phyloP scores from a whole-genome alignment of 192 early-diverging fungal genomes.

The Coemansia asiatica region DNA sequence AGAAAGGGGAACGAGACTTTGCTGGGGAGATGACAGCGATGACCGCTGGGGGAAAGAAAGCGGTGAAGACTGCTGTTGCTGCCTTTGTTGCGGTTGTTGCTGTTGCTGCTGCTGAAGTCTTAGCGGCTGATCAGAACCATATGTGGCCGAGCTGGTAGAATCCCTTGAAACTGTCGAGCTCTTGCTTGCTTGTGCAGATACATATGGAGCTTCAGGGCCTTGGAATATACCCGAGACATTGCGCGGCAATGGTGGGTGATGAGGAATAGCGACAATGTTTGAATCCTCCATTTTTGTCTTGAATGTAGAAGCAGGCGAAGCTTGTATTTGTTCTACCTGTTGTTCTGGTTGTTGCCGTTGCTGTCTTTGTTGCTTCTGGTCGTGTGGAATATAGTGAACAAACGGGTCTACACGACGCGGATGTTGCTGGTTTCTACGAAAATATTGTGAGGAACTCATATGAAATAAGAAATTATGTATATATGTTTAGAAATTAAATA shows the following conservation, averaged over 20 bases:
- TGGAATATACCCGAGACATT: conserved; percentile 45
- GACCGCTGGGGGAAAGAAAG: neutral
- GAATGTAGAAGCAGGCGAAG: neutral
- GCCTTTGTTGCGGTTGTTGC: neutral
- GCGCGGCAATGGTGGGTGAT: conserved; percentile 45
- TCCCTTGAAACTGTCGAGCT: conserved; percentile 15
- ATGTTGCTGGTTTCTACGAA: conserved; percentile 14
- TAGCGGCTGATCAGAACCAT: conserved; percentile 6
- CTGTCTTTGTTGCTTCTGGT: neutral
- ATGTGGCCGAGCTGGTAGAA: neutral
- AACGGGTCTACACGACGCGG: conserved; percentile 12
- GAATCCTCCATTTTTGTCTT: conserved; percentile 15
- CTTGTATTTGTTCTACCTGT: neutral
- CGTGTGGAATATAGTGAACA: conserved; percentile 11
- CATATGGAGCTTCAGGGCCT: conserved; percentile 25
- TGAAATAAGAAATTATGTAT: neutral
- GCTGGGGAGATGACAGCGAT: neutral
- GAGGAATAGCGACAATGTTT: conserved; percentile 48
- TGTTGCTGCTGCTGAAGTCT: conserved; percentile 15
- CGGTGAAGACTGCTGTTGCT: neutral
- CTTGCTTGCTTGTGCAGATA: conserved; percentile 23
- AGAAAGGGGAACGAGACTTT: neutral
- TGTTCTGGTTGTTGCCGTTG: neutral
- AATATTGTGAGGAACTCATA: conserved; percentile 10
- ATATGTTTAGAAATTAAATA: neutral